Base-by-base conservation (phyloP, 2,329 filamentous ascomycete species). In the Claviceps sp. region DNA sequence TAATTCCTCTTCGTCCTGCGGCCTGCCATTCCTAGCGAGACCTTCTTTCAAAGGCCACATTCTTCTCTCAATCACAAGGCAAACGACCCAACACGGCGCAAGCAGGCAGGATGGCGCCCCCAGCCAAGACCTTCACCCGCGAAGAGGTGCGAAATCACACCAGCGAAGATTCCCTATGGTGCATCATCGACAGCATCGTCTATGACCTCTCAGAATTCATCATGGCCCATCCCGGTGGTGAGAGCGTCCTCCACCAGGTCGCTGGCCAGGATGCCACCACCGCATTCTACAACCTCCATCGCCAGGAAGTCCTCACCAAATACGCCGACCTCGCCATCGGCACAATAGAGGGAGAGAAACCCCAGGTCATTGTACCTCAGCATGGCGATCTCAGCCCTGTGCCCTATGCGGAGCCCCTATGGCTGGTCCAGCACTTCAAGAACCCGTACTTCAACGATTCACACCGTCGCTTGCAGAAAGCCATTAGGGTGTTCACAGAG, bases 221-320 rank as follows among this genome's bases (percentile, higher is more conserved):
- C 59, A 86, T 93, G 63, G 87, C 85, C 22, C 89, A 95, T 62
- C 89, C 89, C 0, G 88, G 88, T 59, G 89, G 88, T 61, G 81
- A 83, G 61, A 82, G 85, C 44, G 88, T 94, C 24, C 79, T 94
- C 40, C 76, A 79, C 51, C 87, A 95, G 68, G 79, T 91, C 47
- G 89, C 86, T 34, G 89, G 89, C 56, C 77, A 81, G 58, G 89
- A 95, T 63, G 87, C 88, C 49, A 95, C 89, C 2, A 72, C 77
- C 38, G 85, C 84, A 52, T 95, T 94, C 69, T 95, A 94, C 78
- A 94, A 94, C 72, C 81, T 95, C 50, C 89, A 95, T 71, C 77
- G 89, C 26, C 88, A 95, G 60, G 89, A 95, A 68, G 87, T 94
- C n/a, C 77, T 95, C 11, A 72, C 82, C 55, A 89, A 89, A 66